Evolutionary conservation across 495 filamentous ascomycete species (phyloP).

Genomic region (Aspergillus avenaceus): DNA sequence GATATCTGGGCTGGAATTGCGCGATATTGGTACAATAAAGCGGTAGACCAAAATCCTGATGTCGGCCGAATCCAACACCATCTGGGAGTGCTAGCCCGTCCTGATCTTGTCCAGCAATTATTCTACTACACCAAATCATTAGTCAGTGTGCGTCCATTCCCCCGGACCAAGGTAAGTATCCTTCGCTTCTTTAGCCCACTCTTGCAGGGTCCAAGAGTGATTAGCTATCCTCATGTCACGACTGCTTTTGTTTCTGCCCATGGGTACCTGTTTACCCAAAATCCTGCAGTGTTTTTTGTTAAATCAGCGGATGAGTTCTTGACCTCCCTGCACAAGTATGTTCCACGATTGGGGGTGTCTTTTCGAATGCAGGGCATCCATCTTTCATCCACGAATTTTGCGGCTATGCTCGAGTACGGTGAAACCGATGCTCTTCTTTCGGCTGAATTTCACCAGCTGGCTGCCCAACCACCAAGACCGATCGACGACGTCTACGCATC

Average conservation of each 20-base stretch:
- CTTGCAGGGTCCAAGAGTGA: slow-evolving; percentile 29
- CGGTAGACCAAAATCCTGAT: slow-evolving; percentile 64
- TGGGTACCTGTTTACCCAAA: slow-evolving; percentile 59
- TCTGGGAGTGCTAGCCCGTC: slow-evolving; percentile 73
- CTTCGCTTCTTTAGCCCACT: slow-evolving; percentile 67
- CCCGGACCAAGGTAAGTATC: slow-evolving; percentile 63
- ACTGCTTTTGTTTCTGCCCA: slow-evolving; percentile 61
- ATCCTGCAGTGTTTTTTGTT: slow-evolving; percentile 43
- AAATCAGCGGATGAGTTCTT: slow-evolving; percentile 46
- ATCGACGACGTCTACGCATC: slow-evolving; percentile 19
- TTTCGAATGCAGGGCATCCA: slow-evolving; percentile 63
- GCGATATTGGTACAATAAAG: slow-evolving; percentile 76
- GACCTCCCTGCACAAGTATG: slow-evolving; percentile 52
- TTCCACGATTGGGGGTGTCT: slow-evolving; percentile 50
- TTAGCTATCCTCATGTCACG: slow-evolving; percentile 30
- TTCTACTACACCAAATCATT: slow-evolving; percentile 64
- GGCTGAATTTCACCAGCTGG: slow-evolving; percentile 35
- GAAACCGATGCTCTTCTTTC: slow-evolving; percentile 43
- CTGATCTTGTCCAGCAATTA: slow-evolving; percentile 68
- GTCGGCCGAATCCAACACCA: slow-evolving; percentile 81
- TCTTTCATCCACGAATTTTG: slow-evolving; percentile 48
- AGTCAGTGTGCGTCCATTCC: slow-evolving; percentile 48
- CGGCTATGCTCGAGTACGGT: slow-evolving; percentile 58
- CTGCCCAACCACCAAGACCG: slow-evolving; percentile 29
- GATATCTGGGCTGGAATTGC: slow-evolving; percentile 78